Evolutionary conservation across 306 rosid species (phyloP).

Genomic region (Begonia masoniana): DNA sequence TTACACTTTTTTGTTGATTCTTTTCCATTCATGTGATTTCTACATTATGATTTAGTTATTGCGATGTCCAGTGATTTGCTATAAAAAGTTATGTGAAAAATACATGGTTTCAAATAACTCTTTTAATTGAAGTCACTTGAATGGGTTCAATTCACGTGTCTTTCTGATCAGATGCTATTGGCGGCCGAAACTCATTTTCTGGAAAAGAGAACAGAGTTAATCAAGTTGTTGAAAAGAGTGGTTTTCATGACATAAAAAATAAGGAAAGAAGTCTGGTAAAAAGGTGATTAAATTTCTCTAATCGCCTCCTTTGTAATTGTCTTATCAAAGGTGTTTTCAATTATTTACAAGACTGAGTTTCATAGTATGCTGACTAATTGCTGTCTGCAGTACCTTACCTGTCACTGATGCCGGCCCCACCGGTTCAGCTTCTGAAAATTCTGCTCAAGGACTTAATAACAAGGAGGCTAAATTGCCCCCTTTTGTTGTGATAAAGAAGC

Average conservation of each 20-base stretch:
- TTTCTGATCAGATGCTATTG: slow-evolving; percentile 47
- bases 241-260: slow-evolving; percentile 38
- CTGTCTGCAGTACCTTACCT: slow-evolving; percentile 48
- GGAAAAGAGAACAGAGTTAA: slow-evolving; percentile 56
- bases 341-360: too few species aligned
- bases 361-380: slow-evolving; percentile 3
- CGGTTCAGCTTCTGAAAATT: slow-evolving; percentile 31
- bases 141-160: background rate
- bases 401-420: slow-evolving; percentile 38
- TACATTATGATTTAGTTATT: too few species aligned
- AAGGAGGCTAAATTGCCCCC: slow-evolving; percentile 25
- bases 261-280: slow-evolving; percentile 43
- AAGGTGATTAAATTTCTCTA: slow-evolving; percentile 29
- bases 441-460: slow-evolving; percentile 29
- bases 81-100: too few species aligned
- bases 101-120: too few species aligned
- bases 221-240: slow-evolving; percentile 49
- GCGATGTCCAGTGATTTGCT: too few species aligned
- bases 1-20: background rate
- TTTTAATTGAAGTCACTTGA: too few species aligned
- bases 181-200: slow-evolving; percentile 43
- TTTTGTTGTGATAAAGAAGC: slow-evolving; percentile 24
- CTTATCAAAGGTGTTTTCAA: too few species aligned
- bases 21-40: too few species aligned
- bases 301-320: slow-evolving; percentile 1